Base-by-base conservation (phyloP, 2,329 filamentous ascomycete species). In the Leptographium procerum region DNA sequence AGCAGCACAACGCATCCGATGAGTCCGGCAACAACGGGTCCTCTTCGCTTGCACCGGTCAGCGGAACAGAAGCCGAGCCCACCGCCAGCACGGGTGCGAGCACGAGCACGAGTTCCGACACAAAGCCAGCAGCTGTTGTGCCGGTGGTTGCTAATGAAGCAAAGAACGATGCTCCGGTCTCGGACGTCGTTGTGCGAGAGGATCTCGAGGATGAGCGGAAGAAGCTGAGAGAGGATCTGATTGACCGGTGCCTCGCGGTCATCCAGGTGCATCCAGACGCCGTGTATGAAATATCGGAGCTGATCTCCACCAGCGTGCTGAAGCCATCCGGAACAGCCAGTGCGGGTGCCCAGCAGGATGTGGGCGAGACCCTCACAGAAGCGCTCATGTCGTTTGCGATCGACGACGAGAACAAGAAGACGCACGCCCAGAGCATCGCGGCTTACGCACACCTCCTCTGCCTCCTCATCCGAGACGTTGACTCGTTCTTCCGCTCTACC, bases 381-480 rank as follows among this genome's bases (percentile, higher is more conserved):
- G 95, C 91, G 1, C 75, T 99, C 14, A 86, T 95, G 65, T 87
- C 85, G 7, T 79, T 87, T 57, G 76, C 77, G 14, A 69, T 76
- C 43, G 80, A 85, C 45, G 81, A 84, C 10, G 82, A 85, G 52
- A 76, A 83, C 52, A 82, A 78, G 65, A 92, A 90, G 69, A 84
- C 73, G 3, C 80, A 81, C 59, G 78, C 78, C 5, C 74, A 73
- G 61, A 81, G 77, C 60, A 83, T 99, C 64, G 88, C 91, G 24
- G 89, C 94, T 1, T 96, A 95, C 72, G 91, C 94, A 22, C 92
- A 99, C 71, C 79, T 99, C 16, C 77, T 99, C 13, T 94, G 91
- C 4, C 75, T 99, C 43, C 83, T 97, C 57, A 79, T 97, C 22
- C 90, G 95, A 67, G 87, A 95, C 60, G 83, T 83, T 59, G 67